These are phyloP conservation scores for Geranomyces variabilis DNA, from an alignment of 192 early-diverging fungal genomes.

Conservation along the genomic window DNA sequence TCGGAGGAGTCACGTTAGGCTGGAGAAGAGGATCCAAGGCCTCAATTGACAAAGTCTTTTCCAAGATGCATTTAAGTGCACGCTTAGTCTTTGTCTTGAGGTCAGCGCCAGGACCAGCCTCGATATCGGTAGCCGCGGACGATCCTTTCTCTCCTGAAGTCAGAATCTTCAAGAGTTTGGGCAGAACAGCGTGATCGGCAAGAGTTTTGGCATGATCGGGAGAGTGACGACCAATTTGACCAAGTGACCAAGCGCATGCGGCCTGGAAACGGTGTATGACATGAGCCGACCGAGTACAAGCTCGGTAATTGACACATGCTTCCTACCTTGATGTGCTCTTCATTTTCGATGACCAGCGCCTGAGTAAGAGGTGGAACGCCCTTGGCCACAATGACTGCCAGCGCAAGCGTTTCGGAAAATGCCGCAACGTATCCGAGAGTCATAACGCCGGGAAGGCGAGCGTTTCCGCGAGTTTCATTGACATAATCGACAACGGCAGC, in stretches of 20 bases:
- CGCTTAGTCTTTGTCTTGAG: constrained; percentile 60
- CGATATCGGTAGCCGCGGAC: constrained; percentile 12
- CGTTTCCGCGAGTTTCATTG: constrained; percentile 50
- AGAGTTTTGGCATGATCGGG: constrained; percentile 66
- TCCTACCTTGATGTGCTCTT: constrained; percentile 58
- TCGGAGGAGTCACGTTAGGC: constrained; percentile 47
- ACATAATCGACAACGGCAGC: constrained; percentile 63
- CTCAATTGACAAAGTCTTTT: constrained; percentile 57
- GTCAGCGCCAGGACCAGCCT: constrained; percentile 47
- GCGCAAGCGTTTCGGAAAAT: constrained; percentile 61
- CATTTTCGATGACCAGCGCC: constrained; percentile 52
- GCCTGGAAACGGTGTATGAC: constrained; percentile 32
- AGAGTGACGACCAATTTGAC: constrained; percentile 62
- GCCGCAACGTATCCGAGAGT: constrained; percentile 63
- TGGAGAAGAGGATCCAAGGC: constrained; percentile 59
- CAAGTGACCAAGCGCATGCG: constrained; percentile 61
- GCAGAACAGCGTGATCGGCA: constrained; percentile 55
- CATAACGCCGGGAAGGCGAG: constrained; percentile 64
- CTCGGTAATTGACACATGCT: background rate
- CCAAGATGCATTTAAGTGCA: constrained; percentile 56
- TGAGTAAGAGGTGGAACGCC: constrained; percentile 52
- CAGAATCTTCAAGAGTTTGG: constrained; percentile 56
- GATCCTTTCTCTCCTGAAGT: constrained; percentile 22
- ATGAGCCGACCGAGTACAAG: background rate
- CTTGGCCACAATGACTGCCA: constrained; percentile 61